phyloP scores from a whole-genome alignment of 2,329 filamentous ascomycete species.

The Colletotrichum melonis region DNA sequence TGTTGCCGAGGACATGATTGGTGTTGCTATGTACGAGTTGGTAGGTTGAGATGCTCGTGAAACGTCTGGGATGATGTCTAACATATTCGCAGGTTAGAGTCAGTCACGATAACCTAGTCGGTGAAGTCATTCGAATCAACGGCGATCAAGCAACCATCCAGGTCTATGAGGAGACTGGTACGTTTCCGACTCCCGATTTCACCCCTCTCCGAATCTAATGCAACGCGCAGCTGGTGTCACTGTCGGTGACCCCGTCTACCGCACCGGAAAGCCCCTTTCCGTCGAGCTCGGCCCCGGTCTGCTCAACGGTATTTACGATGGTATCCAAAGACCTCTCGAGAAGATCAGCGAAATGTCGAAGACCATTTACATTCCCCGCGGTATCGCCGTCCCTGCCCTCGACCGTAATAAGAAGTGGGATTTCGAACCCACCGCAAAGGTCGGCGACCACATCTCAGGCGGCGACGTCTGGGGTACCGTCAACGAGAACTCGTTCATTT shows the following conservation, averaged over 20 bases:
- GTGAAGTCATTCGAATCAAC: constrained; percentile 98
- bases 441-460: constrained; percentile 95
- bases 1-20: constrained; percentile 97
- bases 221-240: constrained; percentile 81
- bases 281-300: constrained; percentile 97
- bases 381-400: constrained; percentile 87
- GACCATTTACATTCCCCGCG: constrained; percentile 97
- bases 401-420: constrained; percentile 96
- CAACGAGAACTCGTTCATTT: constrained; percentile 94
- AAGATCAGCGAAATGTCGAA: constrained; percentile 81
- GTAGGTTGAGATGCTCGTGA: constrained; percentile 59
- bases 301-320: constrained; percentile 99
- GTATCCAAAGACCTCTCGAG: constrained; percentile 94
- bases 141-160: constrained; percentile 96
- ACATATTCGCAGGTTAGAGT: constrained; percentile 77
- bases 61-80: constrained; percentile 1
- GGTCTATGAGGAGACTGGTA: constrained; percentile 99
- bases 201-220: constrained; percentile 7
- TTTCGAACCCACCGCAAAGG: constrained; percentile 90
- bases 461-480: constrained; percentile 97
- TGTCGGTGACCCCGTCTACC: constrained; percentile 90
- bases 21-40: constrained; percentile 99
- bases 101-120: constrained; percentile 89
- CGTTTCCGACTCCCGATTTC: constrained; percentile 40
- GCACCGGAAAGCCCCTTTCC: constrained; percentile 95